These are phyloP conservation scores for Erigeron canadensis DNA, from an alignment of 129 eudicot genomes.

Conservation along the genomic window DNA sequence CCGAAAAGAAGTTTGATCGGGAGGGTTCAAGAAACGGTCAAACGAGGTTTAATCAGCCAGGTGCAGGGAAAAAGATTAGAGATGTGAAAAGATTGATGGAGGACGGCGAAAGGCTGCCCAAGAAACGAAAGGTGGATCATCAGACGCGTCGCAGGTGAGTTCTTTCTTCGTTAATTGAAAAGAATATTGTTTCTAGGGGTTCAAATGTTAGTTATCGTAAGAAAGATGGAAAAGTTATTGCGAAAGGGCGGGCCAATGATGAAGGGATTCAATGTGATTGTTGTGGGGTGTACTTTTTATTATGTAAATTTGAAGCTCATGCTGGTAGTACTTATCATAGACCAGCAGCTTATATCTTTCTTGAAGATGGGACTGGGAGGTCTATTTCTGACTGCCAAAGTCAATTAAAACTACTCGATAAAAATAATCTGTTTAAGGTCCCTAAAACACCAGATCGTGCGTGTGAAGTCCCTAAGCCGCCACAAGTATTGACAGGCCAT, in stretches of 20 bases:
- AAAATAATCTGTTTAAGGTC: no score
- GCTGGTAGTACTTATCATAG: no score
- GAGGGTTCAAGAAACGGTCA: neutral
- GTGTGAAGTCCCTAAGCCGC: neutral
- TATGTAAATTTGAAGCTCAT: conserved; percentile 70
- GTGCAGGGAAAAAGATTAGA: neutral
- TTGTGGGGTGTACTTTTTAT: conserved; percentile 41
- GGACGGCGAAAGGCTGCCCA: no score
- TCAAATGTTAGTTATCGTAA: conserved; percentile 42
- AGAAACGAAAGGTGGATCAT: conserved; percentile 14
- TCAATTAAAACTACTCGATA: conserved; percentile 34
- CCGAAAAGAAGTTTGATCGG: no score
- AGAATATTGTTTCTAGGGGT: conserved; percentile 35
- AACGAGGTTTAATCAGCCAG: no score
- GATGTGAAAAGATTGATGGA: neutral
- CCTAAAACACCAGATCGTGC: no score
- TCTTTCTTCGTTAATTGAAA: conserved; percentile 52
- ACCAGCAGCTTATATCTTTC: conserved; percentile 63
- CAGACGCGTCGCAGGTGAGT: conserved; percentile 18
- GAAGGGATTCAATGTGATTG: conserved; percentile 71
- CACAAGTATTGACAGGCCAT: neutral
- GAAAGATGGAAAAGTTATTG: conserved; percentile 26
- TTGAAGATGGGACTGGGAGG: conserved; percentile 72
- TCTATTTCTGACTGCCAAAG: conserved; percentile 43
- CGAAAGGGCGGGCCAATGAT: conserved; percentile 45